Evolutionary conservation across 441 rosid genomes (phyloP).

Genomic region (Jatropha multifida): DNA sequence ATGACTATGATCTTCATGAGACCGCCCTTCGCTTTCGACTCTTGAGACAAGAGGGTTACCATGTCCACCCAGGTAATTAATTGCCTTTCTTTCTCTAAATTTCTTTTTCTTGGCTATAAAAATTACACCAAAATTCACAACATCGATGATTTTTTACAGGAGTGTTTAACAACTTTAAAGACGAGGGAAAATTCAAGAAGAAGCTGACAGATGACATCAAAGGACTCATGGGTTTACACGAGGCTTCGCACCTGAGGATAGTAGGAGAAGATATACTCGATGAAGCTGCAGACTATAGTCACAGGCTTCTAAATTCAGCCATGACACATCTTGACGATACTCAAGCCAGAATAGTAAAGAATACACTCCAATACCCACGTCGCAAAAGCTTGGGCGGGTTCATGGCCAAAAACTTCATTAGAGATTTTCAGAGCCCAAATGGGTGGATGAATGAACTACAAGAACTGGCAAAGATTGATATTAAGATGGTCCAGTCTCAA

Average conservation of each 20-base stretch:
- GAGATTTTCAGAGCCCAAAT: constrained; percentile 4
- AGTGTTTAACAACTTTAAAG: constrained; percentile 36
- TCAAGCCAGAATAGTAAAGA: constrained; percentile 21
- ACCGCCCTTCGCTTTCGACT: constrained; percentile 51
- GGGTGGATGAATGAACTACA: constrained; percentile 36
- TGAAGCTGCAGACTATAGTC: constrained; percentile 29
- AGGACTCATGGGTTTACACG: constrained; percentile 42
- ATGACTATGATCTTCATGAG: constrained; percentile 30
- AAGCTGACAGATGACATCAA: constrained; percentile 24
- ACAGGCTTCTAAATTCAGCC: constrained; percentile 29
- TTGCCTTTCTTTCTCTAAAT: not conserved
- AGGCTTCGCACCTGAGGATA: constrained; percentile 45
- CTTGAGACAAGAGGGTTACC: constrained; percentile 50
- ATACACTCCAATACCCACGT: constrained; percentile 38
- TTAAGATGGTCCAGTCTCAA: constrained; percentile 25
- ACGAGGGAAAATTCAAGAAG: constrained; percentile 26
- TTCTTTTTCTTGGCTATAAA: too few relatives aligned
- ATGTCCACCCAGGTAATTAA: constrained; percentile 8
- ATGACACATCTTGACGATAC: not conserved
- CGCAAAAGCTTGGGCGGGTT: constrained; percentile 50
- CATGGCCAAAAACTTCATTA: constrained; percentile 24
- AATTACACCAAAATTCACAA: not conserved
- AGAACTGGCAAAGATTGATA: constrained; percentile 42
- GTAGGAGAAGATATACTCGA: constrained; percentile 39
- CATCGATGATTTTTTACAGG: constrained; percentile 20